phyloP scores from a whole-genome alignment of 352 stramenopile genomes.

The Phytopythium ostracodes region DNA sequence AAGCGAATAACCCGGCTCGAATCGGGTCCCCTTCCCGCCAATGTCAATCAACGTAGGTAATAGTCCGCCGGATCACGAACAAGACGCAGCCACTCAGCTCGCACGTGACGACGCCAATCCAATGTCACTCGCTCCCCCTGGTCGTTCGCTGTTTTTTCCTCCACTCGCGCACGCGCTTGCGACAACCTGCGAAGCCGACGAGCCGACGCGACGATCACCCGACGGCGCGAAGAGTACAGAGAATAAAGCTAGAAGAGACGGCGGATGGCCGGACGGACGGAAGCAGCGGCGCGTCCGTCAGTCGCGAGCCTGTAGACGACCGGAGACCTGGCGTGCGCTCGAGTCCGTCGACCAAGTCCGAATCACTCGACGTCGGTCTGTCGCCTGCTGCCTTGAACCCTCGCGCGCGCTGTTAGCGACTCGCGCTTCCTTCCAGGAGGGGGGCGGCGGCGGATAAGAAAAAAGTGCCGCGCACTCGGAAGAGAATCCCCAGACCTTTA shows the following conservation, averaged over 20 bases:
- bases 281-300: too few relatives aligned
- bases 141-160: too few relatives aligned
- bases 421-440: background rate
- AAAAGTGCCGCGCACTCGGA: background rate
- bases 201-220: background rate
- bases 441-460: background rate
- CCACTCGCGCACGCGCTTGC: background rate
- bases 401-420: background rate
- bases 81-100: background rate
- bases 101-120: background rate
- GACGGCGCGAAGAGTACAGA: background rate
- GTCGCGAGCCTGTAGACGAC: too few relatives aligned
- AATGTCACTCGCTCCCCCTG: background rate
- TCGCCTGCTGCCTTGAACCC: background rate
- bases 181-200: background rate
- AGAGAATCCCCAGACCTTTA: background rate
- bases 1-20: background rate
- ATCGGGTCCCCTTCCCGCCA: background rate
- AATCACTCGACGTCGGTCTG: too few relatives aligned
- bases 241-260: too few relatives aligned
- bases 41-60: background rate
- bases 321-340: too few relatives aligned
- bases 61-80: background rate
- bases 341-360: background rate
- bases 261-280: too few relatives aligned